These are phyloP conservation scores for Fusarium lateritium DNA, from an alignment of 2,329 filamentous ascomycete genomes.

Conservation along the genomic window DNA sequence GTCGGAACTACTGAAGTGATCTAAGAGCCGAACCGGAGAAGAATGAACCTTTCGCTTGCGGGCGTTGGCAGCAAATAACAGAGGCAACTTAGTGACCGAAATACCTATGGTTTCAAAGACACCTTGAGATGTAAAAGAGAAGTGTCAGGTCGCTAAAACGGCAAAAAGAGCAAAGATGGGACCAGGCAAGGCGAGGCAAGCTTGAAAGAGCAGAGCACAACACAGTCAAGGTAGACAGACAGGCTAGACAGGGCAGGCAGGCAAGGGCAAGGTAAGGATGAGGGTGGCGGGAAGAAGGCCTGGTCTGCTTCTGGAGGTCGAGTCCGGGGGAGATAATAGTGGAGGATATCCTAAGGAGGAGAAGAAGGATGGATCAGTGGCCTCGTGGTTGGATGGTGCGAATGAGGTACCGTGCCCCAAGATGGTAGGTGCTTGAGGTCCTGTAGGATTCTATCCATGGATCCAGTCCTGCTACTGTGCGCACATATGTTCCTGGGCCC, in stretches of 20 bases:
- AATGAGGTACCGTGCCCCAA: conserved; percentile 27
- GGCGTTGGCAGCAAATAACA: conserved; percentile 11
- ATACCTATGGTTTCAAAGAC: background rate
- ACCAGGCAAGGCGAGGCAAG: conserved; percentile 4
- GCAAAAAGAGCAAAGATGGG: background rate
- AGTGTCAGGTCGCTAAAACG: conserved; percentile 11
- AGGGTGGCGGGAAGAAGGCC: conserved; percentile 42
- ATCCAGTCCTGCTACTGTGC: background rate
- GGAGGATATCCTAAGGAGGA: conserved; percentile 29
- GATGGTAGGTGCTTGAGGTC: conserved; percentile 37
- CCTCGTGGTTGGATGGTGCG: conserved; percentile 36
- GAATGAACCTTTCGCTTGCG: conserved; percentile 8
- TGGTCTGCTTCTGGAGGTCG: conserved; percentile 34
- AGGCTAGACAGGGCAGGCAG: conserved; percentile 3
- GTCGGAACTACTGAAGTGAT: conserved; percentile 40
- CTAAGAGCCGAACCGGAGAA: conserved; percentile 25
- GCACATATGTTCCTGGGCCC: background rate
- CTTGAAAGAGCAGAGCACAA: background rate
- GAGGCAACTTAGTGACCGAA: conserved; percentile 1
- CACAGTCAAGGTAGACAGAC: background rate
- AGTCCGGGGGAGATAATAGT: conserved; percentile 40
- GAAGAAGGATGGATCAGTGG: conserved; percentile 28
- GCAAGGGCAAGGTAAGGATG: conserved; percentile 17
- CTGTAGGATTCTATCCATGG: conserved; percentile 24
- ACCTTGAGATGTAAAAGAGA: conserved; percentile 13